Evolutionary conservation across 345 rosid genomes (phyloP).

Genomic region (Dipteronia dyeriana): DNA sequence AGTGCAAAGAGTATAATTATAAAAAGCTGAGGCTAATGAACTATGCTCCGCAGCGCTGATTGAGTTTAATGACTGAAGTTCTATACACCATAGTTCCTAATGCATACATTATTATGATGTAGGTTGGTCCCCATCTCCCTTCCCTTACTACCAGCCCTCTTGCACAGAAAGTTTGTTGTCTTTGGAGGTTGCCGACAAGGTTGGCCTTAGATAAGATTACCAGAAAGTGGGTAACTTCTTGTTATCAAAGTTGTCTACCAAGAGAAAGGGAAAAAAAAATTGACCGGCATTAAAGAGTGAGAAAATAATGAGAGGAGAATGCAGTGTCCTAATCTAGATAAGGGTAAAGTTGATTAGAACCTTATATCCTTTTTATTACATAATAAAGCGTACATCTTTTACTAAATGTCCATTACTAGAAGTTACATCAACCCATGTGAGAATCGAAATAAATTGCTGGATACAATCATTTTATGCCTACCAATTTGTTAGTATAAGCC

Average conservation of each 20-base stretch:
- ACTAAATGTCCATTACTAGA: neutral
- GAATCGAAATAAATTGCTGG: neutral
- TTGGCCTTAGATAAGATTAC: neutral
- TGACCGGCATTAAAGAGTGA: conserved; percentile 4
- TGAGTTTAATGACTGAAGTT: neutral
- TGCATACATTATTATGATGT: neutral
- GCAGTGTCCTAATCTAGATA: neutral
- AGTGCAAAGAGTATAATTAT: neutral
- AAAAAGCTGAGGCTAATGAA: neutral
- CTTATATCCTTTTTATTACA: neutral
- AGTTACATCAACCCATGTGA: conserved; percentile 10
- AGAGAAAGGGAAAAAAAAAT: conserved; percentile 26
- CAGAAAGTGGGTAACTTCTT: conserved; percentile 19
- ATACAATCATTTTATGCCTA: neutral
- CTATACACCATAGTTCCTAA: neutral
- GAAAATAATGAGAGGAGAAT: neutral
- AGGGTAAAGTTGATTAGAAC: conserved; percentile 12
- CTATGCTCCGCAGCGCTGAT: neutral
- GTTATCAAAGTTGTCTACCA: conserved; percentile 7
- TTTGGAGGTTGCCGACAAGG: neutral
- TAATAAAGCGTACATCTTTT: neutral
- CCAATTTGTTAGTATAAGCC: neutral
- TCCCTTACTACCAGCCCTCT: neutral
- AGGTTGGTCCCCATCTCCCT: conserved; percentile 13
- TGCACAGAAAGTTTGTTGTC: neutral